Base-by-base conservation (phyloP, 768 basidiomycete genomes). In the Pisolithus marmoratus region DNA sequence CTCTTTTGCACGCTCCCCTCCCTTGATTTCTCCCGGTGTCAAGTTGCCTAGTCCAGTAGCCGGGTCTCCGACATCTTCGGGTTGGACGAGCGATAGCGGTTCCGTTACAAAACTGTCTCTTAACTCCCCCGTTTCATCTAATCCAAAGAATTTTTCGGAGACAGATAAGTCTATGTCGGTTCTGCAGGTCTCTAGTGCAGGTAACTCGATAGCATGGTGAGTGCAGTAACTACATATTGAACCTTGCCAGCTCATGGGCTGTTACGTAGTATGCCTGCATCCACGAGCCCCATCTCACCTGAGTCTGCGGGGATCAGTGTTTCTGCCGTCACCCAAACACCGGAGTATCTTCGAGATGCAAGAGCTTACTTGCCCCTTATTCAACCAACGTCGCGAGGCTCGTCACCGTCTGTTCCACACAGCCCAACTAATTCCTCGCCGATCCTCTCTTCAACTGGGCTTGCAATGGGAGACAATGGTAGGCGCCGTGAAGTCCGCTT, bases 401-500 rank as follows among this genome's bases (percentile, higher is more conserved):
- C 49, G 5, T 57, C 58, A 17, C 56, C 52, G 46, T 50, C 50
- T 29, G 23, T 19, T 5, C n/a, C 54, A 24, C 58, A 46, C 34
- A 70, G 60, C 44, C 60, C 64, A 17, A 57, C 49, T 22, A 46
- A 63, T 17, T 37, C 64, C 7, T 68, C 66, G 0, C 66, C 66
- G 11, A 44, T 68, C 19, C 38, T 68, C 40, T 70, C 66, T n/a
- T 68, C 68, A 7, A 55, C 55, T 4, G 60, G 68, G n/a, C 59
- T 70, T 36, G 58, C 64, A 22, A 2, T 57, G 3, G 59, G 65
- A 20, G 64, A 59, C 22, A 60, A 54, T 38, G 68, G 55, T 14
- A 66, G 59, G 24, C 63, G 62, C n/a, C 66, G 66, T 6, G 66
- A 68, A 50, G 66, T 68, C 17, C 62, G 68, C 17, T 68, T 68